Conservation (phyloP, 495 filamentous ascomycete genomes). For the Penicillium macrosclerotiorum region DNA sequence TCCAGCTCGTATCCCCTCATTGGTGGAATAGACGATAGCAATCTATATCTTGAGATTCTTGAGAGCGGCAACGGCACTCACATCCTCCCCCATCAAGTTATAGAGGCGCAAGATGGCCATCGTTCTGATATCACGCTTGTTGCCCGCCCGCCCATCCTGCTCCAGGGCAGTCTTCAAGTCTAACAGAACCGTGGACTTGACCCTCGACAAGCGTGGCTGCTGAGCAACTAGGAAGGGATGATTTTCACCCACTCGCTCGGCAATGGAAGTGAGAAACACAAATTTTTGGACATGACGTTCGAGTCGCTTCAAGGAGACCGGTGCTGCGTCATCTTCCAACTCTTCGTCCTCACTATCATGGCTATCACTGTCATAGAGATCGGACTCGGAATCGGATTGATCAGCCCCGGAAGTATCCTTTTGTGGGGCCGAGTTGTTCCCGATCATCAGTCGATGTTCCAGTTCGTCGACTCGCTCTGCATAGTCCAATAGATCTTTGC, state of each 20-base stretch:
- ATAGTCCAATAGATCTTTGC: constrained; percentile 66
- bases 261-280: constrained; percentile 50
- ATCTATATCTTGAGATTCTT: constrained; percentile 59
- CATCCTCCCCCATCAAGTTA: constrained; percentile 69
- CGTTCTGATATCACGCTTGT: constrained; percentile 53
- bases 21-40: neutral
- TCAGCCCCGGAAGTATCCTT: constrained; percentile 5
- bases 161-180: constrained; percentile 79
- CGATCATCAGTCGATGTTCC: constrained; percentile 67
- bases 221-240: constrained; percentile 67
- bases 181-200: constrained; percentile 75
- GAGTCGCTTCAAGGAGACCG: constrained; percentile 51
- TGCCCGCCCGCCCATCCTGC: constrained; percentile 58
- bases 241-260: constrained; percentile 49
- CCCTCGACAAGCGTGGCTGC: constrained; percentile 52
- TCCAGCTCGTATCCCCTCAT: constrained; percentile 8
- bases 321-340: constrained; percentile 40
- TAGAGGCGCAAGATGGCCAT: constrained; percentile 75
- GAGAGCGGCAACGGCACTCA: constrained; percentile 61
- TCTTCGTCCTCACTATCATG: constrained; percentile 55
- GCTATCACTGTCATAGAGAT: constrained; percentile 44
- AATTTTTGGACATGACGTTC: constrained; percentile 58
- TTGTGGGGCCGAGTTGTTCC: constrained; percentile 16
- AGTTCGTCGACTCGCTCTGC: constrained; percentile 70
- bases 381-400: constrained; percentile 37